Percentiles rank a stretch among this genome's conserved stretches.
phyloP scores from a whole-genome alignment of 2,329 filamentous ascomycete genomes.

The Ascochyta fabae region DNA sequence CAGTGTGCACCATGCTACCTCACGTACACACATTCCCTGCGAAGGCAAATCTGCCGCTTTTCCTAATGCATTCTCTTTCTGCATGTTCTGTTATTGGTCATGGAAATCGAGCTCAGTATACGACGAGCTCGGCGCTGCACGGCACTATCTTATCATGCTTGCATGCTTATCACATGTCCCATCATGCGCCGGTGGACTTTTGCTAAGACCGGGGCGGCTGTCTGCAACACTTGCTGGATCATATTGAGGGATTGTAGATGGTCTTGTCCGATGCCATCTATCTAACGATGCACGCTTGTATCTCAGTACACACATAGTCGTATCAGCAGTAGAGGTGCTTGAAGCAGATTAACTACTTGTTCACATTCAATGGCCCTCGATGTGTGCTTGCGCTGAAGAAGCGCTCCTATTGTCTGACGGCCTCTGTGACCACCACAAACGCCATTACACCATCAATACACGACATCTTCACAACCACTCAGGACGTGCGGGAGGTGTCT shows the following conservation, averaged over 20 bases:
- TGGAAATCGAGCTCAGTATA: slow-evolving; percentile 1
- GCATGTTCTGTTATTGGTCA: not conserved
- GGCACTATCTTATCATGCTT: slow-evolving; percentile 3
- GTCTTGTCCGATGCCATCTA: not conserved
- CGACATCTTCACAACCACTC: no score
- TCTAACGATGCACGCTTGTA: not conserved
- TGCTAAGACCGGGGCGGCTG: slow-evolving; percentile 1
- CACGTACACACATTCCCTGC: slow-evolving; percentile 8
- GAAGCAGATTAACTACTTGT: no score
- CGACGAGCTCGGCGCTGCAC: not conserved
- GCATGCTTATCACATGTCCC: not conserved
- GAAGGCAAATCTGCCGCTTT: slow-evolving; percentile 3
- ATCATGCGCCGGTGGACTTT: not conserved
- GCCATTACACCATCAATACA: not conserved
- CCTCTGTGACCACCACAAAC: not conserved
- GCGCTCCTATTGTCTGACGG: not conserved
- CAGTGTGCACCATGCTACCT: slow-evolving; percentile 6
- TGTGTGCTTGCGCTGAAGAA: no score
- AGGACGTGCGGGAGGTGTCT: not conserved
- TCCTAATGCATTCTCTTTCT: slow-evolving; percentile 8
- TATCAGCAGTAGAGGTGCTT: not conserved
- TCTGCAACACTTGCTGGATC: slow-evolving; percentile 13
- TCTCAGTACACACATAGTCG: not conserved
- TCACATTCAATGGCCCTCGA: no score
- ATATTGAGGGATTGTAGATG: slow-evolving; percentile 9